These are phyloP conservation scores for Geosmithia putterillii DNA, from an alignment of 2,329 filamentous ascomycete species.

Conservation along the genomic window DNA sequence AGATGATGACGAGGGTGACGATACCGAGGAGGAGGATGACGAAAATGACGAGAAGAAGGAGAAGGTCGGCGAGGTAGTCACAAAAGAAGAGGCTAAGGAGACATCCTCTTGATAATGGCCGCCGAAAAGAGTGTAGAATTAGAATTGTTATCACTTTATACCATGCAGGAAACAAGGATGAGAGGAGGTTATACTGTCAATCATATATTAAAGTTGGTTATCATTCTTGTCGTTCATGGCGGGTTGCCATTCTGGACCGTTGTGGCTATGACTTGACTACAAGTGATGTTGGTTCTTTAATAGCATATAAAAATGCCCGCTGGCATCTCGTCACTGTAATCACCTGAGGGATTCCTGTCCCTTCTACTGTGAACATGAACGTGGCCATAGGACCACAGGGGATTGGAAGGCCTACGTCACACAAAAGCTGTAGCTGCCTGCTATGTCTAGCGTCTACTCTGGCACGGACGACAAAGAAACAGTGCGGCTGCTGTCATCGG, in stretches of 20 bases:
- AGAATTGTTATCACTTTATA: background rate
- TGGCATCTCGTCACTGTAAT: too few relatives aligned
- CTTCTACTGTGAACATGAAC: too few relatives aligned
- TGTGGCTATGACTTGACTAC: background rate
- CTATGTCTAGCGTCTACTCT: too few relatives aligned
- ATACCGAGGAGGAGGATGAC: slow-evolving; percentile 1
- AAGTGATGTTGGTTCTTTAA: background rate
- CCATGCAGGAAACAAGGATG: background rate
- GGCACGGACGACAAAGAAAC: too few relatives aligned
- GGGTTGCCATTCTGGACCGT: background rate
- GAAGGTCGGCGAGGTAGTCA: background rate
- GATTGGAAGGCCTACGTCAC: too few relatives aligned
- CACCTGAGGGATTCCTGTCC: too few relatives aligned
- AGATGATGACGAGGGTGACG: slow-evolving; percentile 1
- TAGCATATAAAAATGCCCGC: too few relatives aligned
- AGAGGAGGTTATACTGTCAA: background rate
- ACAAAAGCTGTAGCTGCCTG: too few relatives aligned
- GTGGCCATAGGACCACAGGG: too few relatives aligned
- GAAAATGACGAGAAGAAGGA: background rate
- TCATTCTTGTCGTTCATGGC: too few relatives aligned
- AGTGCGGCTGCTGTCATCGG: too few relatives aligned
- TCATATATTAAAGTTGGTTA: background rate
- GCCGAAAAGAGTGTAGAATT: background rate
- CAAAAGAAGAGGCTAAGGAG: background rate
- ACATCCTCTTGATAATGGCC: background rate